Base-by-base conservation (phyloP, 140 eudicot genomes). In the Senecio squalidus region DNA sequence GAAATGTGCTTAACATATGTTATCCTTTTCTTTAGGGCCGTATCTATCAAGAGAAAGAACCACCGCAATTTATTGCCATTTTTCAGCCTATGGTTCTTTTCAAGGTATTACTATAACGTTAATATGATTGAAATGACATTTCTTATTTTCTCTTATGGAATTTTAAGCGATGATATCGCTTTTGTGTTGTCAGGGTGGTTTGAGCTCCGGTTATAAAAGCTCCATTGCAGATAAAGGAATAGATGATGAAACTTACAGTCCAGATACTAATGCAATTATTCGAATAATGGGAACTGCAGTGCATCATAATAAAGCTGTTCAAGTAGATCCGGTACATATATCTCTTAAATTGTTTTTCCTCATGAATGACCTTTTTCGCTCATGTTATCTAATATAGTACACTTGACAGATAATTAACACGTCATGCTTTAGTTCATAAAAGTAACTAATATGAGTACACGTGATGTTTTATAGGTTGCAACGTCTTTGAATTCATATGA, bases 81-180 rank as follows among this genome's bases (percentile, higher is more conserved):
- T 84, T 93, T 72, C 90, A 93, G 74, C 99, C 96, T 56, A 82
- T 93, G 96, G 90, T 93, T 69, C 64, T 84, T 66, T 82, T 88
- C 18, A 92, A 92, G 99, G 99, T 92, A 83, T 24, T 38, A 11
- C 3, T 5, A 0, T 52, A 65, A 36, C 61, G 21, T 48, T 48
- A 34, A 2, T 51, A 39, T 40, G 58, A 30, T 34, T 44, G 26
- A 28, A 57, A 31, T 67, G 14, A 23, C 16, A 3, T 0, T n/a
- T 4, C 31, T 9, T 2, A 8, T 43, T 3, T 48, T 60, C 45
- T 39, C 15, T 29, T 41, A 9, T 51, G 14, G 48, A 58, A 17
- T 50, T 23, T 8, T 34, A 50, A 29, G 16, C 60, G 38, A 62
- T 55, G 48, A 39, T 16, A 30, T 25, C 14, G 14, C 1, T 38